A percentile compares a stretch with the other conserved stretches of the same genome.
These are phyloP conservation scores for Nannizziopsis arthrosporioides DNA, from an alignment of 2,329 filamentous ascomycete genomes.

Conservation along the genomic window DNA sequence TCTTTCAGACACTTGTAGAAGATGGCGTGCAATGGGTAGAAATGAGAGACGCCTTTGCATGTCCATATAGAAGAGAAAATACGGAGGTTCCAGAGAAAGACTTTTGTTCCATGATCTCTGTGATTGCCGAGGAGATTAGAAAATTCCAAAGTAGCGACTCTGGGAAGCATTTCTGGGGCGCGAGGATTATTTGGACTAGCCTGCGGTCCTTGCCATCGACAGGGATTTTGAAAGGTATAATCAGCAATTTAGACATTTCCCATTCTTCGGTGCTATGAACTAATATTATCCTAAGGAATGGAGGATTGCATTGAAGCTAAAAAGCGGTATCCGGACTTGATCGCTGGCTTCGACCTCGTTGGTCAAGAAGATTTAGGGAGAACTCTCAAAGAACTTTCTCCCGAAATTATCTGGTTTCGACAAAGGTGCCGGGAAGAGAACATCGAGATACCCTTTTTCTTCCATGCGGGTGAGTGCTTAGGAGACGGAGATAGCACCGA, in stretches of 20 bases:
- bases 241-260: neutral
- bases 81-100: conserved; percentile 55
- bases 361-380: conserved; percentile 75
- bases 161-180: conserved; percentile 70
- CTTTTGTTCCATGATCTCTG: conserved; percentile 57
- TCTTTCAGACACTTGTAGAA: conserved; percentile 59
- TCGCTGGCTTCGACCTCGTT: conserved; percentile 68
- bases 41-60: conserved; percentile 61
- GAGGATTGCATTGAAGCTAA: conserved; percentile 77
- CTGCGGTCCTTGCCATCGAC: conserved; percentile 54
- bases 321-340: conserved; percentile 30
- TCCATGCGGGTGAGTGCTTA: conserved; percentile 83
- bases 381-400: conserved; percentile 62
- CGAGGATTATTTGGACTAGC: conserved; percentile 73
- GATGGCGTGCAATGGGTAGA: conserved; percentile 84
- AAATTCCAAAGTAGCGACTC: conserved; percentile 60
- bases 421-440: conserved; percentile 68
- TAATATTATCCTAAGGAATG: conserved; percentile 42
- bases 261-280: neutral
- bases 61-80: conserved; percentile 55
- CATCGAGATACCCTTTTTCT: conserved; percentile 84
- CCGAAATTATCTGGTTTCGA: conserved; percentile 86
- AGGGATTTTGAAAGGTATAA: conserved; percentile 51
- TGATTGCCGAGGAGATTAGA: conserved; percentile 65
- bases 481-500: conserved; percentile 71